Percentiles rank a stretch among this genome's conserved stretches.
Conservation (phyloP, 202 grass and related monocot species). For the Schoenoplectus tabernaemontani region DNA sequence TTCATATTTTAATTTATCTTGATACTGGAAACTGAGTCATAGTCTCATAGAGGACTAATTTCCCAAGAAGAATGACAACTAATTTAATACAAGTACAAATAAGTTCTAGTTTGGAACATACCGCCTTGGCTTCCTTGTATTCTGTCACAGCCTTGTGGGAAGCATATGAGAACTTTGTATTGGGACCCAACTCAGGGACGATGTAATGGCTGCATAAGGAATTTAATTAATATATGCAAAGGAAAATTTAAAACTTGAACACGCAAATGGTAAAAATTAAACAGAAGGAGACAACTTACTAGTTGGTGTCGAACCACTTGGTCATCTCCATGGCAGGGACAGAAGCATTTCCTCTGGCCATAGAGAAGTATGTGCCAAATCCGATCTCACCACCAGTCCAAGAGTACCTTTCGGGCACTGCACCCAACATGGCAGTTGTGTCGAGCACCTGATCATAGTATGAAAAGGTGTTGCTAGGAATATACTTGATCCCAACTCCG, state of each 20-base stretch:
- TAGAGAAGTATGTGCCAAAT: slow-evolving; percentile 77
- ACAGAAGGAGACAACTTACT: slow-evolving; percentile 37
- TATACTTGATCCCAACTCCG: slow-evolving; percentile 81
- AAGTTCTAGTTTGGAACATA: slow-evolving; percentile 23
- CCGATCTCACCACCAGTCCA: slow-evolving; percentile 63
- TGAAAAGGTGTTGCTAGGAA: slow-evolving; percentile 89
- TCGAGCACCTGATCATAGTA: slow-evolving; percentile 93
- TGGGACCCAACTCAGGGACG: slow-evolving; percentile 67
- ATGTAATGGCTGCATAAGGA: slow-evolving; percentile 60
- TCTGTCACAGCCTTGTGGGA: slow-evolving; percentile 87
- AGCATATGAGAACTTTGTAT: slow-evolving; percentile 70
- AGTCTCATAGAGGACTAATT: background rate
- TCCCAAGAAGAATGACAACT: background rate
- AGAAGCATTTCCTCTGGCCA: slow-evolving; percentile 86
- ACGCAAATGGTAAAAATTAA: background rate
- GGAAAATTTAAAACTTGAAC: slow-evolving; percentile 1
- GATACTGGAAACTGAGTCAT: background rate
- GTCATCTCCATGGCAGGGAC: slow-evolving; percentile 98
- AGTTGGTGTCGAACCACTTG: slow-evolving; percentile 99
- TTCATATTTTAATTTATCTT: background rate
- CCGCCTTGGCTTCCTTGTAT: slow-evolving; percentile 86
- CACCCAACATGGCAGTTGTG: slow-evolving; percentile 71
- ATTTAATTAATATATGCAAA: background rate
- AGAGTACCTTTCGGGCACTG: slow-evolving; percentile 66
- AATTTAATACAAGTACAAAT: background rate